Conservation (phyloP, 495 filamentous ascomycete species). For the Neurospora hispaniola region DNA sequence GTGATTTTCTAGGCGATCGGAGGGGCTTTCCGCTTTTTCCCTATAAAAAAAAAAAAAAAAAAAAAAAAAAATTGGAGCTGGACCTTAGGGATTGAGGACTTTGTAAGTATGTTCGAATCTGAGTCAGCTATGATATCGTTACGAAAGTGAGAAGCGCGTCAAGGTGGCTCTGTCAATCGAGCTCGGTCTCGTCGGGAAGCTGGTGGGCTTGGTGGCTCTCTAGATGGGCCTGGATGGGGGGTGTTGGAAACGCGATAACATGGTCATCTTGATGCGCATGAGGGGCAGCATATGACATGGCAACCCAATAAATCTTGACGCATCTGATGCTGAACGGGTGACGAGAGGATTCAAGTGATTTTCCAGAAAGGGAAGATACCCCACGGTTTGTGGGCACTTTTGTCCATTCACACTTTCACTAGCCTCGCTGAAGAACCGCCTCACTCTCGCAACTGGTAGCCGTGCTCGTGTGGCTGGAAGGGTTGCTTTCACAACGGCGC, state of each 20-base stretch:
- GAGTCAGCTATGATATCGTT: neutral
- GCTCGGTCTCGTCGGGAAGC: neutral
- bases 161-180: neutral
- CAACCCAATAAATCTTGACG: neutral
- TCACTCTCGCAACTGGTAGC: slow-evolving; percentile 8
- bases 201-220: neutral
- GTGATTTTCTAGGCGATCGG: neutral
- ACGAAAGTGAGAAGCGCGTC: neutral
- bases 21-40: neutral
- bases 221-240: neutral
- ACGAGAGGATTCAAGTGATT: neutral
- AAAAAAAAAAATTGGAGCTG: neutral
- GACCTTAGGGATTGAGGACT: neutral
- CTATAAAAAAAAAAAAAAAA: neutral
- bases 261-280: neutral
- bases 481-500: slow-evolving; percentile 1
- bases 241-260: neutral
- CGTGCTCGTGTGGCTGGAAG: neutral
- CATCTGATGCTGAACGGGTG: neutral
- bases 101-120: neutral
- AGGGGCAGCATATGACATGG: neutral
- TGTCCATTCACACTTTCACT: slow-evolving; percentile 3
- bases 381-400: slow-evolving; percentile 6
- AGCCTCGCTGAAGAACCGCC: slow-evolving; percentile 1
- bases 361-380: slow-evolving; percentile 5